These are phyloP conservation scores for Elsinoe arachidis DNA, from an alignment of 2,329 filamentous ascomycete species.

Conservation along the genomic window DNA sequence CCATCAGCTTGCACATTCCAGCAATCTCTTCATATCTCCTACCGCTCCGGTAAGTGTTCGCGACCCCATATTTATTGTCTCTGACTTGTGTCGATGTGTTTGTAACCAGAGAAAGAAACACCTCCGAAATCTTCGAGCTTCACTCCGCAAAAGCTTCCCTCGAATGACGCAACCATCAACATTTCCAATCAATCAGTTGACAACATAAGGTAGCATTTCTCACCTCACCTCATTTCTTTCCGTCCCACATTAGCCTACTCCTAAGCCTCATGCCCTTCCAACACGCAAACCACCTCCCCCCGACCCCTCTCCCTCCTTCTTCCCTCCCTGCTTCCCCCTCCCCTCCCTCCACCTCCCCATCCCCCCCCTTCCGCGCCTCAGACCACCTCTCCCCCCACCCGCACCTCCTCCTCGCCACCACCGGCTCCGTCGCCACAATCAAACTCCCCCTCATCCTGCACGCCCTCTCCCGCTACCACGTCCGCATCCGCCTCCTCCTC, in stretches of 20 bases:
- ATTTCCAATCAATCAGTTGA: neutral
- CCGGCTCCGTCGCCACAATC: conserved; percentile 77
- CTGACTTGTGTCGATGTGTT: neutral
- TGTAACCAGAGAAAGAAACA: neutral
- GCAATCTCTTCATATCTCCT: neutral
- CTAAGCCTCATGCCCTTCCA: neutral
- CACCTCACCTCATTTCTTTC: neutral
- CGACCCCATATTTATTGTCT: conserved; percentile 4
- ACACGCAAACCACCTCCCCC: neutral
- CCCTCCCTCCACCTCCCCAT: neutral
- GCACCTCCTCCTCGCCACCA: conserved; percentile 58
- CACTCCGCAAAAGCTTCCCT: conserved; percentile 7
- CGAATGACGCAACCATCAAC: conserved; percentile 12
- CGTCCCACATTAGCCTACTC: neutral
- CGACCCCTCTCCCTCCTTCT: neutral
- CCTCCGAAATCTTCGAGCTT: neutral
- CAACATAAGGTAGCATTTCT: neutral
- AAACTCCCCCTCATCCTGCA: conserved; percentile 51
- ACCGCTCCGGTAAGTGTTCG: conserved; percentile 7
- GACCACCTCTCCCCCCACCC: conserved; percentile 37
- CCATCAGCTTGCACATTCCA: neutral
- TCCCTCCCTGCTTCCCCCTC: neutral
- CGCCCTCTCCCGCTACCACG: conserved; percentile 46
- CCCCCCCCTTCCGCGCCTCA: conserved; percentile 24
- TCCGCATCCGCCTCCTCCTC: conserved; percentile 80